These are phyloP conservation scores for Lactifluus echinatus DNA, from an alignment of 768 basidiomycete genomes.

Conservation along the genomic window DNA sequence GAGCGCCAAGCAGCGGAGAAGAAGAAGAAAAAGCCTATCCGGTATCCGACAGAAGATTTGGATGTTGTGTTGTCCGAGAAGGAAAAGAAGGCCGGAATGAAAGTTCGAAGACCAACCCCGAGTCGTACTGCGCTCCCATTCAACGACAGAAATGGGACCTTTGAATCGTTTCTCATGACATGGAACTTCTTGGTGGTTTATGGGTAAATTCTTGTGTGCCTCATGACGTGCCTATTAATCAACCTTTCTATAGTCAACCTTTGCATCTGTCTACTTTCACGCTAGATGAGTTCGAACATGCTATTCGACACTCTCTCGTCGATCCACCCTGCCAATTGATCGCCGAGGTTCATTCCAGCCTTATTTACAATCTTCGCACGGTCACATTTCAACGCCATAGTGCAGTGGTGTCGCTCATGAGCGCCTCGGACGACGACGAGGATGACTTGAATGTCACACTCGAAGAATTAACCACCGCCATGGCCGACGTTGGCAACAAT, in stretches of 20 bases:
- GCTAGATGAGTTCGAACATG: constrained; percentile 86
- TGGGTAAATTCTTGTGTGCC: constrained; percentile 45
- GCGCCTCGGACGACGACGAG: constrained; percentile 34
- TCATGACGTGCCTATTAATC: not conserved
- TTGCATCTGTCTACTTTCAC: constrained; percentile 82
- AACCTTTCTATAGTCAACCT: constrained; percentile 44
- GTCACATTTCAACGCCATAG: constrained; percentile 68
- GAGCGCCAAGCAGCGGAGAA: constrained; percentile 66
- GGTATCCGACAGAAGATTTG: constrained; percentile 90
- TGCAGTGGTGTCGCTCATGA: constrained; percentile 58
- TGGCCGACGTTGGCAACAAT: constrained; percentile 77
- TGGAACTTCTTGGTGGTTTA: constrained; percentile 95
- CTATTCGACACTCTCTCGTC: constrained; percentile 62
- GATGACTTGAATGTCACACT: constrained; percentile 47
- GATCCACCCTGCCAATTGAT: constrained; percentile 72
- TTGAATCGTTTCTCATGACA: constrained; percentile 80
- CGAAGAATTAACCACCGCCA: constrained; percentile 54
- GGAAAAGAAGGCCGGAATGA: constrained; percentile 74
- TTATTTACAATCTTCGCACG: constrained; percentile 87
- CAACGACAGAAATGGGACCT: constrained; percentile 49
- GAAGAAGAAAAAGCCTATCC: constrained; percentile 83
- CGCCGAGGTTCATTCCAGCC: constrained; percentile 79
- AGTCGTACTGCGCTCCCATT: constrained; percentile 60
- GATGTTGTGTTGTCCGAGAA: constrained; percentile 73
- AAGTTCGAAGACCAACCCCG: constrained; percentile 55